These are phyloP conservation scores for Entamoeba moshkovskii DNA, from an alignment of 208 protist species.

Conservation along the genomic window DNA sequence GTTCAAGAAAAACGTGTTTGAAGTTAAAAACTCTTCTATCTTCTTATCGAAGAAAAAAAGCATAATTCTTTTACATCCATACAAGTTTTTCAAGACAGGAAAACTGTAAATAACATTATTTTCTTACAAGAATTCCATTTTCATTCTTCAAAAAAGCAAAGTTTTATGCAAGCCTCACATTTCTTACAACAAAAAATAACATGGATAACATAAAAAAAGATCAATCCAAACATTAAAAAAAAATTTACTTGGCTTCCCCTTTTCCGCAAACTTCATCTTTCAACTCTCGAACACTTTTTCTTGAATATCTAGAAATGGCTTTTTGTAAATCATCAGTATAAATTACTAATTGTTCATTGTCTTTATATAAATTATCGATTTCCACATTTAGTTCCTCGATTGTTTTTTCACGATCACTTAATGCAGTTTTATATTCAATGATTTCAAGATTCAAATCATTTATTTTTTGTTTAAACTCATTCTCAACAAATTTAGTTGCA, in stretches of 20 bases:
- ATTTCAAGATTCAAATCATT: background rate
- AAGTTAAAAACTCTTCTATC: no score
- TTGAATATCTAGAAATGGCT: background rate
- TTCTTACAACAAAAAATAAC: no score
- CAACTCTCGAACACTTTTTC: background rate
- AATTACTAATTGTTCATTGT: background rate
- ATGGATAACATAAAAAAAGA: no score
- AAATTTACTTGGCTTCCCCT: background rate
- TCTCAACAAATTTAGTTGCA: background rate
- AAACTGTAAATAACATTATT: no score
- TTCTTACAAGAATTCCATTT: no score
- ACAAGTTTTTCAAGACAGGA: no score
- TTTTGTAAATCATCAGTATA: background rate
- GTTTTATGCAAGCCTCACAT: no score
- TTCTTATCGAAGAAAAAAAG: no score
- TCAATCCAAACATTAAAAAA: no score
- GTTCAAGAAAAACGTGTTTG: no score
- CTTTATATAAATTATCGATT: background rate
- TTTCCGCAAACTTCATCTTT: background rate
- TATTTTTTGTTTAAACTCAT: background rate
- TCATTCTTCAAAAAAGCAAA: no score
- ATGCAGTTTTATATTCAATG: background rate
- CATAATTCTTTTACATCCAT: no score
- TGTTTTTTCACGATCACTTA: background rate
- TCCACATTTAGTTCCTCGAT: background rate